Base-by-base conservation (phyloP, 148 eudicot genomes). In the Talinum fruticosum region DNA sequence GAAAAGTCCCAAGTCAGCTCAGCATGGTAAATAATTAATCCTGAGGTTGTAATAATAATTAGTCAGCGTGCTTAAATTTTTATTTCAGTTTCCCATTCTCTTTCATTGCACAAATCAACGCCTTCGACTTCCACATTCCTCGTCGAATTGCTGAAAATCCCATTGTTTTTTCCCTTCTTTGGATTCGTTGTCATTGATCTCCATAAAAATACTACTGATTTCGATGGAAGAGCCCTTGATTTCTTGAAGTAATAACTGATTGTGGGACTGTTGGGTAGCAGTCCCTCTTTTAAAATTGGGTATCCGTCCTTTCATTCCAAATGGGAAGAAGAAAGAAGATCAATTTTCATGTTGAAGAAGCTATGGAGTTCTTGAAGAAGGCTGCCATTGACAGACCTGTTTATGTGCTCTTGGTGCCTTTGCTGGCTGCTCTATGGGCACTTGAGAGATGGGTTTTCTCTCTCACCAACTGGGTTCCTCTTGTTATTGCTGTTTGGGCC, bases 391-490 rank as follows among this genome's bases (percentile, higher is more conserved):
- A 90, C 19, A 93, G 84, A 73, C 92, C 94, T 57, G 67, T 86
- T 38, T 82, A 87, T 66, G 83, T 89, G 59, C 34, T 87, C 45
- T 77, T 88, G 47, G 72, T 93, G 53, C 93, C 93, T 78, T 70
- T 96, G 79, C 33, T 93, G 41, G 78, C 88, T 66, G 68, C 85
- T 75, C 59, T 88, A 37, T 96, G 97, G 97, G 88, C 67, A 21
- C 45, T 96, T 78, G 99, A 93, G 86, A 93, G 83, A 75, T 96
- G 97, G 97, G 69, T 91, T 84, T 87, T 96, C 70, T 81, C 88
- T 72, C 37, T 93, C 47, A 86, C 94, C 70, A 87, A 80, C 83
- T 96, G 97, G 97, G 89, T 91, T 83, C 92, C 91, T 80, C 89
- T 96, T 79, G 85, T 54, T 76, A 72, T 91, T 76, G 90, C 93